Conservation (phyloP, 164 flowering plant species). For the Cinnamomum micranthum region DNA sequence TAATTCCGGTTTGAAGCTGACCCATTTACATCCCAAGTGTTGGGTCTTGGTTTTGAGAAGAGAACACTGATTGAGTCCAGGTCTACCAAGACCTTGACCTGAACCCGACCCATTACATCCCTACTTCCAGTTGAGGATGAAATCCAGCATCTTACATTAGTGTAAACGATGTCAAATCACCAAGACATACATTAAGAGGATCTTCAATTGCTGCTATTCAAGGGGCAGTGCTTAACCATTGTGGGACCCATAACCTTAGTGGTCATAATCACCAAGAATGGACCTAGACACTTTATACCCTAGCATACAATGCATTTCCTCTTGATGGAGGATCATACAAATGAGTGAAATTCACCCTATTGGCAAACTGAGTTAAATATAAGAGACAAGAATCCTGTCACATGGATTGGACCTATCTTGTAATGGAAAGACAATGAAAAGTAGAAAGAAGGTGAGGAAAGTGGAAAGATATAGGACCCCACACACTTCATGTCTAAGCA, state of each 20-base stretch:
- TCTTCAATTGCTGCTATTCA: not conserved
- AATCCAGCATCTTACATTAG: too few species aligned
- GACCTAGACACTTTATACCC: not conserved
- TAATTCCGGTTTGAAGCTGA: too few species aligned
- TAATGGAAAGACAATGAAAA: constrained; percentile 1
- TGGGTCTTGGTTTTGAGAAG: too few species aligned
- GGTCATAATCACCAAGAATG: not conserved
- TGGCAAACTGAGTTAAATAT: constrained; percentile 1
- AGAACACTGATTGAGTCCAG: too few species aligned
- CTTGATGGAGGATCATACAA: too few species aligned
- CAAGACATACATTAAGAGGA: not conserved
- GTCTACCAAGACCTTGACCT: too few species aligned
- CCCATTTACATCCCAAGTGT: too few species aligned
- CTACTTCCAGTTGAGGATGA: too few species aligned
- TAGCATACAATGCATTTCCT: too few species aligned
- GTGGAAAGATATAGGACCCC: not conserved
- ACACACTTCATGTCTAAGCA: constrained; percentile 1
- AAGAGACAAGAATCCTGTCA: constrained; percentile 4
- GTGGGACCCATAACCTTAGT: not conserved
- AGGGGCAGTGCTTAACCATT: not conserved
- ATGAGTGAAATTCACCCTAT: not conserved
- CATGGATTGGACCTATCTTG: not conserved
- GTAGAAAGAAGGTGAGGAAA: not conserved
- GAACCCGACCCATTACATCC: too few species aligned
- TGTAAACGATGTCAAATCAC: too few species aligned